Percentiles rank a stretch among this genome's conserved stretches.
Evolutionary conservation across 1,139 yeast species (phyloP).

Genomic region (Lodderomyces metapsilosis): DNA sequence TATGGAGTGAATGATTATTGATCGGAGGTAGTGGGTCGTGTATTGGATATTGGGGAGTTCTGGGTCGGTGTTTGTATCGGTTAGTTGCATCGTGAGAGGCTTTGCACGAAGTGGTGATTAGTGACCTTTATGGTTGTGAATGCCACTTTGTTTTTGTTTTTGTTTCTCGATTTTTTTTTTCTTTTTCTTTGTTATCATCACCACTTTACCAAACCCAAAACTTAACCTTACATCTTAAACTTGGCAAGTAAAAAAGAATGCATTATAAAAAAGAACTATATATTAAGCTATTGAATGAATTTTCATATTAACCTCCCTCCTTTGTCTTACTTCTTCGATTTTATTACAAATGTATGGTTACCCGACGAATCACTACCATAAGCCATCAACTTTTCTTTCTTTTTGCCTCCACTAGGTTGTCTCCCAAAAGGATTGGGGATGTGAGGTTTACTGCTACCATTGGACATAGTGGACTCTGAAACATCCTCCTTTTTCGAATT

Average conservation of each 20-base stretch:
- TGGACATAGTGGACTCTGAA: slow-evolving; percentile 15
- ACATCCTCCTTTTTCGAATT: slow-evolving; percentile 11
- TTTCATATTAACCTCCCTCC: neutral
- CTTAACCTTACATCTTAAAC: no score
- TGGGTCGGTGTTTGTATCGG: slow-evolving; percentile 3
- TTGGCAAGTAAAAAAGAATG: no score
- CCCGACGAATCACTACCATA: slow-evolving; percentile 45
- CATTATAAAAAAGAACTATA: neutral
- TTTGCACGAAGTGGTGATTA: no score
- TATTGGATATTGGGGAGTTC: slow-evolving; percentile 11
- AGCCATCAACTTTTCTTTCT: slow-evolving; percentile 37
- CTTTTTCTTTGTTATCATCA: neutral
- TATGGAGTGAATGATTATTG: slow-evolving; percentile 62
- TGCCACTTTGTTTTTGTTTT: neutral
- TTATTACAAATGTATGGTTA: slow-evolving; percentile 40
- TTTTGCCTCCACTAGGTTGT: slow-evolving; percentile 23
- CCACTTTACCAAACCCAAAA: neutral
- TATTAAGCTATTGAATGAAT: neutral
- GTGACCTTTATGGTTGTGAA: neutral
- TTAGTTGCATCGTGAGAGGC: slow-evolving; percentile 1
- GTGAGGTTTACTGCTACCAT: slow-evolving; percentile 14
- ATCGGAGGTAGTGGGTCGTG: slow-evolving; percentile 45
- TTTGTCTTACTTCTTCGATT: slow-evolving; percentile 27
- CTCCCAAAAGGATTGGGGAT: slow-evolving; percentile 26
- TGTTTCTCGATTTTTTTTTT: neutral